Evolutionary conservation across 1,139 yeast species (phyloP).

Genomic region (Saccharomyces hybrid): DNA sequence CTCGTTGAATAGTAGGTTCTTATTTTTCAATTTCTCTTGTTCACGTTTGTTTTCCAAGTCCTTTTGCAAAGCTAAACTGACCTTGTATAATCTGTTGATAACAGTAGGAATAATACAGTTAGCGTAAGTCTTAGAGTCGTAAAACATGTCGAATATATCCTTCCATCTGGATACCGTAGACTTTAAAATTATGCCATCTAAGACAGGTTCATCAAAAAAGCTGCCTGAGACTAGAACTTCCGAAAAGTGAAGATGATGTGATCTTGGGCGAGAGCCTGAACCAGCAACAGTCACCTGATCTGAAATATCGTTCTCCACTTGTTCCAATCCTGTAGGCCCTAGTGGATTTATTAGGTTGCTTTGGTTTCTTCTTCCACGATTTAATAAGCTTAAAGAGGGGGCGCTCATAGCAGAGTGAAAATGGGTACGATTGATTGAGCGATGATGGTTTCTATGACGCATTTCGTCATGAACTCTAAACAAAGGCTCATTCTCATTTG

Average conservation of each 20-base stretch:
- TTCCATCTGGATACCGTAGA: conserved; percentile 67
- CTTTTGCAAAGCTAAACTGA: conserved; percentile 33
- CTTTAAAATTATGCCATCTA: conserved; percentile 37
- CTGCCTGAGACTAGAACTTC: conserved; percentile 29
- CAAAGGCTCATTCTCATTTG: conserved; percentile 23
- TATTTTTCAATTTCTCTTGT: conserved; percentile 26
- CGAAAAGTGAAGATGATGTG: conserved; percentile 24
- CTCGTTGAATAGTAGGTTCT: conserved; percentile 10
- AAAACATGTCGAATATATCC: conserved; percentile 47
- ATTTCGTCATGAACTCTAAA: conserved; percentile 25
- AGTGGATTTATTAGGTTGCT: conserved; percentile 29
- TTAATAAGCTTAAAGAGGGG: conserved; percentile 26
- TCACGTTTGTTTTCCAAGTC: conserved; percentile 23
- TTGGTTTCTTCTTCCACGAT: conserved; percentile 24
- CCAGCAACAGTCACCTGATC: conserved; percentile 24
- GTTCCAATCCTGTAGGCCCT: conserved; percentile 31
- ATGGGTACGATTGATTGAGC: conserved; percentile 18
- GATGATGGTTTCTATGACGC: conserved; percentile 14
- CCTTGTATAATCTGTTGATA: conserved; percentile 45
- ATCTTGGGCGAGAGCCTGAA: conserved; percentile 22
- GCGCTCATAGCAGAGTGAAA: conserved; percentile 18
- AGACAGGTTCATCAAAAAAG: conserved; percentile 25
- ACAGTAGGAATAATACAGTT: conserved; percentile 45
- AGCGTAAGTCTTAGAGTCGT: conserved; percentile 38
- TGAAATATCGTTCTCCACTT: conserved; percentile 28